A percentile compares a stretch with the other conserved stretches of the same genome.
Evolutionary conservation across 2,329 filamentous ascomycete genomes (phyloP).

Genomic region (Biscogniauxia marginata): DNA sequence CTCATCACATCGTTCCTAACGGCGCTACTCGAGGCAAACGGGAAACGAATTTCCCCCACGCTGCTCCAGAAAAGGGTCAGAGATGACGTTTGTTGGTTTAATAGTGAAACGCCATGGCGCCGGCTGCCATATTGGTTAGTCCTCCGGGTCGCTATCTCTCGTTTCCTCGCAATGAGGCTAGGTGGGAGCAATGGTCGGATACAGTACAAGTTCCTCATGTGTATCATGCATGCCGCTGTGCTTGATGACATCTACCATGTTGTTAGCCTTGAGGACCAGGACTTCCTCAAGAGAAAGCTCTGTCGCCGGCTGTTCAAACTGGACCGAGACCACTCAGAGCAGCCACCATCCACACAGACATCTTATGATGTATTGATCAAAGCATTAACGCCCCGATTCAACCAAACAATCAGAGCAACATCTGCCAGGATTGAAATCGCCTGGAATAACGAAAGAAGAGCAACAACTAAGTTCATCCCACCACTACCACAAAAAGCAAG

Average conservation of each 20-base stretch:
- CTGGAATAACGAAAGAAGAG: conserved; percentile 41
- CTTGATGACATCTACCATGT: conserved; percentile 37
- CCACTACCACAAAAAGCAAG: conserved; percentile 38
- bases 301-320: conserved; percentile 59
- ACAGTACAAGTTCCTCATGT: conserved; percentile 58
- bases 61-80: conserved; percentile 55
- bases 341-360: conserved; percentile 5
- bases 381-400: conserved; percentile 27
- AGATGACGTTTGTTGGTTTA: conserved; percentile 57
- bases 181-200: conserved; percentile 41
- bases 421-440: conserved; percentile 27
- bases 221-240: conserved; percentile 43
- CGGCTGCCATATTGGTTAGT: conserved; percentile 60
- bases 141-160: conserved; percentile 55
- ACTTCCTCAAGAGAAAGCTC: conserved; percentile 50
- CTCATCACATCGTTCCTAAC: conserved; percentile 59
- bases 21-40: conserved; percentile 56
- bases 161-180: conserved; percentile 44
- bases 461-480: conserved; percentile 38
- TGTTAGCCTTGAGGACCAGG: conserved; percentile 36
- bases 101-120: conserved; percentile 56
- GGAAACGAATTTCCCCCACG: conserved; percentile 34
- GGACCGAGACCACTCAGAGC: conserved; percentile 37
- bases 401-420: conserved; percentile 26
- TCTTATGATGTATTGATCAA: conserved; percentile 32